Evolutionary conservation across 1,284 basidiomycete species (phyloP), one percentile per base, ranked within the genome.

Genomic region (Melampsora larici-populina): DNA sequence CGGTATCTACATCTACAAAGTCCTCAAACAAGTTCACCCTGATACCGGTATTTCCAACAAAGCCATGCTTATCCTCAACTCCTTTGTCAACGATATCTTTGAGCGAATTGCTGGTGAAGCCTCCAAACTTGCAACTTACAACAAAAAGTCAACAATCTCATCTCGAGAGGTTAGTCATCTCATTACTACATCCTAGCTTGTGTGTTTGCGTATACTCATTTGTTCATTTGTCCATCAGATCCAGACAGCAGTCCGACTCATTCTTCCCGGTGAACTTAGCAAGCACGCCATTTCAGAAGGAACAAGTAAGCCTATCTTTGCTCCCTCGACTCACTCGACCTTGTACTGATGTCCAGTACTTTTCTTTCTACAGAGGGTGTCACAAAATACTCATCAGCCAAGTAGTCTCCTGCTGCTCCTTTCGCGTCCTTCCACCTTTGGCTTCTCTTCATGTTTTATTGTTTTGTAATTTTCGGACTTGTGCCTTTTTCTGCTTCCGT

Each of bases 41-140:
- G 94, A 97, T 84, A 96, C 92, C 80, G 94, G 94, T 89, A 95
- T 96, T 85, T 91, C 92, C 79, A 96, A 95, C 89, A 97, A 95
- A 88, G 94, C 93, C 60, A 97, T 97, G 94, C 89, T 90, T 78
- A 92, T 97, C 83, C 86, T 97, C 66, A 96, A 96, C 88, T 92
- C 91, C 77, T 83, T 83, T 78, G 81, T 81, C 69, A 80, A 81
- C 73, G 82, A 83, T 83, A 92, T 96, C 85, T 96, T 95, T 81
- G 93, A 96, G 86, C 90, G 92, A 70, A 93, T 96, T 82, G 93
- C 94, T 18, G 89, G 88, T 58, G 94, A 97, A 85, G 93, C 92
- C 18, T 92, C 91, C 81, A 93, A 94, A 87, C 91, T 96, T 80
- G 92, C 93, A 51, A 88, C 90, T 4, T 94, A 95, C 88, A 94